Conservation (phyloP, 805 yeast species). For the Candida lessepsii region DNA sequence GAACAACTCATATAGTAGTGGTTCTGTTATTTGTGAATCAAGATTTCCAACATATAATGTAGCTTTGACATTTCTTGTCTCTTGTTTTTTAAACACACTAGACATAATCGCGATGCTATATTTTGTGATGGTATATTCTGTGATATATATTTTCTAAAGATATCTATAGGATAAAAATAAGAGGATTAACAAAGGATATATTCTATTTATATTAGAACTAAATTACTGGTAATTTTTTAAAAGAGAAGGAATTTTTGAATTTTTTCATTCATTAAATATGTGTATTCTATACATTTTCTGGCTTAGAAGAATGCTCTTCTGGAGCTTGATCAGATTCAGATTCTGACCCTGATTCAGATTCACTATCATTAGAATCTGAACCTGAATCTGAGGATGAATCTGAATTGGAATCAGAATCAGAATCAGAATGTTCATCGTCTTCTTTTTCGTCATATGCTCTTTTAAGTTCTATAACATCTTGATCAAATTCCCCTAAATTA, state of each 20-base stretch:
- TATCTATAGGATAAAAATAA: no score
- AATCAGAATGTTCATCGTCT: slow-evolving; percentile 5
- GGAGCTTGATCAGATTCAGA: slow-evolving; percentile 23
- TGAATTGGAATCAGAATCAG: slow-evolving; percentile 19
- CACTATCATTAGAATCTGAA: slow-evolving; percentile 9
- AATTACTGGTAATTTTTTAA: no score
- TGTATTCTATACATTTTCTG: not conserved
- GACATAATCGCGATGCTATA: no score
- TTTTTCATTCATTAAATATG: no score
- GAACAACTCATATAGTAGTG: slow-evolving; percentile 74
- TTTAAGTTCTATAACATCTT: slow-evolving; percentile 17
- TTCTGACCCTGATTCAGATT: slow-evolving; percentile 13
- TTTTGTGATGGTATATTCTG: no score
- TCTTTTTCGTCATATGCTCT: slow-evolving; percentile 13
- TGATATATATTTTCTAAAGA: no score
- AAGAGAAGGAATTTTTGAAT: no score
- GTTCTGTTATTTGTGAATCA: slow-evolving; percentile 71
- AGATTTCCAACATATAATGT: slow-evolving; percentile 81
- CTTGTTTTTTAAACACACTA: slow-evolving; percentile 40
- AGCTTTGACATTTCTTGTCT: slow-evolving; percentile 57
- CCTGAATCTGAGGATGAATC: not conserved
- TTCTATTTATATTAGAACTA: no score
- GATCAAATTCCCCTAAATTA: slow-evolving; percentile 23
- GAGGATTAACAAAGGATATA: no score
- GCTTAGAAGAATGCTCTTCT: slow-evolving; percentile 30